Conservation (phyloP, 257 asterid species). For the Gentiana dahurica region DNA sequence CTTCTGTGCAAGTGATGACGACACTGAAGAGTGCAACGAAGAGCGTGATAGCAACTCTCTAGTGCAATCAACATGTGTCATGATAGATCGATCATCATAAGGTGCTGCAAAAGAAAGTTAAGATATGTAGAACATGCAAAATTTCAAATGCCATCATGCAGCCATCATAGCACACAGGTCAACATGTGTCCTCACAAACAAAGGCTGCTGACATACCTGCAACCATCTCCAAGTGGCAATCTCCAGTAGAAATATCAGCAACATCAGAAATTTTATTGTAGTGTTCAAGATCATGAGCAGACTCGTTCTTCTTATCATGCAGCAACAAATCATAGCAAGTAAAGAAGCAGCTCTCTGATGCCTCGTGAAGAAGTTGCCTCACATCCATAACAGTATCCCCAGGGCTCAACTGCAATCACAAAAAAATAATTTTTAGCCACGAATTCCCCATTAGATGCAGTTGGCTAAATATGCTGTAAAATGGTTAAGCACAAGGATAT, state of each 20-base stretch:
- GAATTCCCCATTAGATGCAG: not conserved
- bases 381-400: constrained; percentile 99
- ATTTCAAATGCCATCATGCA: not conserved
- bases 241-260: constrained; percentile 81
- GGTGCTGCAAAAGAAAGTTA: constrained; percentile 47
- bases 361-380: constrained; percentile 96
- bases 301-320: constrained; percentile 59
- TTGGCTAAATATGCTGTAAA: constrained; percentile 1
- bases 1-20: constrained; percentile 75
- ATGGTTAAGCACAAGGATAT: not conserved
- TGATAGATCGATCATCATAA: constrained; percentile 93
- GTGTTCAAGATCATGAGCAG: constrained; percentile 76
- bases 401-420: constrained; percentile 78
- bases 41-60: constrained; percentile 85
- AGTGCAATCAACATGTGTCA: constrained; percentile 87
- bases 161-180: too few species aligned
- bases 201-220: constrained; percentile 44
- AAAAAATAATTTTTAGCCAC: not conserved
- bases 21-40: constrained; percentile 72
- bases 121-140: constrained; percentile 14
- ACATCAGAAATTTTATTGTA: constrained; percentile 89
- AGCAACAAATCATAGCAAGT: constrained; percentile 88
- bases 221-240: constrained; percentile 88
- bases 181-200: not conserved
- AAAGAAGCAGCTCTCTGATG: constrained; percentile 82